A percentile compares a stretch with the other conserved stretches of the same genome.
Conservation (phyloP, 108 stramenopile genomes). For the Schizochytrium sp. region DNA sequence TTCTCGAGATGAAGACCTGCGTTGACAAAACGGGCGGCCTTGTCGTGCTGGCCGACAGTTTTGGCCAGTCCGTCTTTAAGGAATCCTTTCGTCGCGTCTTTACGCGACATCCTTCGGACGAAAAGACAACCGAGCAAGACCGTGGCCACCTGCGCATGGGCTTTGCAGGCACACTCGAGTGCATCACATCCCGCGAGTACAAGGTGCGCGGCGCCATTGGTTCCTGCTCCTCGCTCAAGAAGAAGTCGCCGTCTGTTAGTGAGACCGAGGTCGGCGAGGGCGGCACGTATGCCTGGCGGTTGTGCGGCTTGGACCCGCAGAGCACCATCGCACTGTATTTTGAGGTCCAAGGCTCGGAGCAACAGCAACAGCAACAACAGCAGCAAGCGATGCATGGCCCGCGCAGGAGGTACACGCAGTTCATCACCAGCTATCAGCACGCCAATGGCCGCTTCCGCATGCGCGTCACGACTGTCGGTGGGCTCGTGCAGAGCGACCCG, state of each 20-base stretch:
- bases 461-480: slow-evolving; percentile 88
- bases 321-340: slow-evolving; percentile 98
- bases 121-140: slow-evolving; percentile 62
- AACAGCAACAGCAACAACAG: slow-evolving; percentile 30
- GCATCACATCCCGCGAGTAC: slow-evolving; percentile 83
- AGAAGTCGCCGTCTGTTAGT: slow-evolving; percentile 72
- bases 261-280: slow-evolving; percentile 91
- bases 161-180: slow-evolving; percentile 80
- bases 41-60: slow-evolving; percentile 87
- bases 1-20: slow-evolving; percentile 85
- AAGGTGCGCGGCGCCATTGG: slow-evolving; percentile 70
- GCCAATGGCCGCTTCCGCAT: slow-evolving; percentile 75
- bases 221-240: slow-evolving; percentile 70
- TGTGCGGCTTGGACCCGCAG: slow-evolving; percentile 84
- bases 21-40: slow-evolving; percentile 90
- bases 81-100: slow-evolving; percentile 91
- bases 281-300: slow-evolving; percentile 91
- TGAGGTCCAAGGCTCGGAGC: slow-evolving; percentile 48
- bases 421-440: slow-evolving; percentile 95
- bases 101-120: slow-evolving; percentile 58
- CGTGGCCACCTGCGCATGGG: slow-evolving; percentile 77
- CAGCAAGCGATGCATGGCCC: slow-evolving; percentile 29
- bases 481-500: slow-evolving; percentile 74
- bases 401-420: slow-evolving; percentile 81
- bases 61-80: slow-evolving; percentile 93